Base-by-base conservation (phyloP, 257 asterid species). In the Hygrophila difformis region DNA sequence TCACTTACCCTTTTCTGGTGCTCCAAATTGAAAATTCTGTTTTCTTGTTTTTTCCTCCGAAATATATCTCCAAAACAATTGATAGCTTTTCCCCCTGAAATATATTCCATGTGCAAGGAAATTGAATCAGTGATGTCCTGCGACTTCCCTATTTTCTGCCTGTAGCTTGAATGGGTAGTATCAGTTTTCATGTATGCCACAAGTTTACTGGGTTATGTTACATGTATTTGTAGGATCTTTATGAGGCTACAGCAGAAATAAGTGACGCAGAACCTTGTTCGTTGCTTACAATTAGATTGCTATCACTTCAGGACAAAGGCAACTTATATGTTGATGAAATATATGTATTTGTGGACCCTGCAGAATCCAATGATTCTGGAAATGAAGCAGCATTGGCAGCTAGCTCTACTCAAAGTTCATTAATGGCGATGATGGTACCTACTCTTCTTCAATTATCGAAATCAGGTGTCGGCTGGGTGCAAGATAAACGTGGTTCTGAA, bases 201-300 rank as follows among this genome's bases (percentile, higher is more conserved):
- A 49, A 13, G 44, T 18, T 45, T 33, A 53, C 8, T 7, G 40
- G 38, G 64, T 52, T 23, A 36, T 41, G 12, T 63, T 34, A 20
- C 55, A 47, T 53, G 47, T 38, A 8, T 54, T 17, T 74, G 55
- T 82, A 91, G 96, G 89, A 86, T 56, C 57, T 82, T 37, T 82
- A 82, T 17, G 99, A 91, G 92, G 99, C 96, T 22, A 86, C 99
- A 31, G 95, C 87, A 26, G 73, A 91, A 62, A 80, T 91, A 58
- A 76, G 64, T 34, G 94, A 82, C 54, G 67, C 70, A 5, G 88
- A 82, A 49, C 88, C 95, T 62, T 91, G 94, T 64, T 61, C 73
- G 9, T 71, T 75, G 14, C 73, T 91, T 57, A 76, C 92, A 16
- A 73, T 86, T 61, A 79, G 94, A 28, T 69, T 91, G 44, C 68